Conservation (phyloP, 208 protist genomes). For the Acanthamoeba quina region DNA sequence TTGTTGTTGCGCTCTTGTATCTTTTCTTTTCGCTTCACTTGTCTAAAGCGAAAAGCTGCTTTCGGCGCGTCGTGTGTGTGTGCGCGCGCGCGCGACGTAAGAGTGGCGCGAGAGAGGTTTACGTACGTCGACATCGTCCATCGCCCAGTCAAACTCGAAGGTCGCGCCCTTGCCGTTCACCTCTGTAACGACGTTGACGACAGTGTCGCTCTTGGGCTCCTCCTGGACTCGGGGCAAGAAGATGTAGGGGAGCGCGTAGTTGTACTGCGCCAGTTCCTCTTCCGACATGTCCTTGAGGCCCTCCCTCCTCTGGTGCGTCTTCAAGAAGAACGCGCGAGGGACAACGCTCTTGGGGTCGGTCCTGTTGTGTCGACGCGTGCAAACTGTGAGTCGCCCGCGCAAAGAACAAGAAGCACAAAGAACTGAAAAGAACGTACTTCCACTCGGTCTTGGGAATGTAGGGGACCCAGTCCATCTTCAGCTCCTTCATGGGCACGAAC, state of each 20-base stretch:
- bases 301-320: conserved; percentile 68
- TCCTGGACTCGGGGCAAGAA: conserved; percentile 71
- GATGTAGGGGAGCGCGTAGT: conserved; percentile 78
- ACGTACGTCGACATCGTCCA: conserved; percentile 74
- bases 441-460: conserved; percentile 70
- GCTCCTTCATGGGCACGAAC: conserved; percentile 77
- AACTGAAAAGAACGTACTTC: conserved; percentile 12
- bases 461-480: conserved; percentile 80
- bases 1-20: neutral
- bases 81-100: neutral
- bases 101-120: neutral
- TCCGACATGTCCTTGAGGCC: conserved; percentile 71
- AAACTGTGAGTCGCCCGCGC: too few relatives aligned
- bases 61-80: neutral
- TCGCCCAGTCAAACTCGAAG: conserved; percentile 76
- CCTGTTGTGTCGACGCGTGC: neutral
- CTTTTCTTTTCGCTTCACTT: conserved; percentile 1
- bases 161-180: conserved; percentile 60
- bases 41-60: conserved; percentile 18
- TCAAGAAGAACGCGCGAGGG: conserved; percentile 63
- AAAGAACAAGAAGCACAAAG: conserved; percentile 18
- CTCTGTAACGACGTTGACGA: conserved; percentile 73
- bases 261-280: conserved; percentile 71
- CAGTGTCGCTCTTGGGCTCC: conserved; percentile 36
- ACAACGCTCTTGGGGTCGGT: neutral